phyloP scores from a whole-genome alignment of 1,284 basidiomycete species.

The Apiotrichum siamense region DNA sequence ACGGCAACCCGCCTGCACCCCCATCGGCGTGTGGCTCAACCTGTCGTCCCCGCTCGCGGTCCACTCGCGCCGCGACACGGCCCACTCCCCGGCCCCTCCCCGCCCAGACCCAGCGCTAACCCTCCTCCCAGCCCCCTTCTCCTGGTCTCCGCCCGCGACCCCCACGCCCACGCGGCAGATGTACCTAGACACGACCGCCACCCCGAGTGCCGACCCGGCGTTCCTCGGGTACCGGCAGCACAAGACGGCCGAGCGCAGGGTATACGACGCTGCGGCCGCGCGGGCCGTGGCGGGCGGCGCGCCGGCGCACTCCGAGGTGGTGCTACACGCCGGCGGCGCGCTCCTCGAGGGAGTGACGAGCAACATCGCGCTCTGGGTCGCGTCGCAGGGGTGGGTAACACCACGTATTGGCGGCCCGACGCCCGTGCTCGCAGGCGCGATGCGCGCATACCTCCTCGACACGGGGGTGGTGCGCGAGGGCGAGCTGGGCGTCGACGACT shows the following conservation, averaged over 20 bases:
- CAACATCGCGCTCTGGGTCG: constrained; percentile 31
- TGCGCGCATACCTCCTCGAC: constrained; percentile 30
- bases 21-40: no score
- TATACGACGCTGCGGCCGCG: constrained; percentile 31
- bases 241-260: constrained; percentile 33
- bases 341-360: constrained; percentile 41
- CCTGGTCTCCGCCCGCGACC: neutral
- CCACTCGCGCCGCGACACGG: no score
- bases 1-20: neutral
- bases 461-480: constrained; percentile 24
- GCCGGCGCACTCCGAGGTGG: constrained; percentile 24
- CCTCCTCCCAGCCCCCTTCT: constrained; percentile 19
- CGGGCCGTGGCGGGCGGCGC: constrained; percentile 9
- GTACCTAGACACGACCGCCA: constrained; percentile 24
- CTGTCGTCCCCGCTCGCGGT: no score
- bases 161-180: constrained; percentile 16
- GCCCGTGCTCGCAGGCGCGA: constrained; percentile 35
- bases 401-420: constrained; percentile 12
- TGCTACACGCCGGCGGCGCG: constrained; percentile 25
- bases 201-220: neutral
- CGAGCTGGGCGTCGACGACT: constrained; percentile 25
- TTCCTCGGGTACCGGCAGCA: constrained; percentile 23
- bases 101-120: no score
- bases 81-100: no score
- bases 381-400: constrained; percentile 37